Evolutionary conservation across 305 asterid species (phyloP).

Genomic region (Fraxinus sp.): DNA sequence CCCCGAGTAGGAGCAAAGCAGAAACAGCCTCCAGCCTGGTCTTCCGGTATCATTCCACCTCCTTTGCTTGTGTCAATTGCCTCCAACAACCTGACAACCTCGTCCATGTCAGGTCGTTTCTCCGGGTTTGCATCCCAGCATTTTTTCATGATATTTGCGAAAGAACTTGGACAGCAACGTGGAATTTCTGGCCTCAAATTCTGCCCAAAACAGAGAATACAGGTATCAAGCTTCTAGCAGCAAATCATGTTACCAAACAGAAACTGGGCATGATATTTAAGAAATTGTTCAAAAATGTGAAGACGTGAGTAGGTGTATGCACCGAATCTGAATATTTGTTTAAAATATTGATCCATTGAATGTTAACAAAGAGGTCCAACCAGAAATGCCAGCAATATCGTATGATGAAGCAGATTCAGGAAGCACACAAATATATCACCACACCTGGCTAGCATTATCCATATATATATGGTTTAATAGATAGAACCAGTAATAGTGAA

Average conservation of each 20-base stretch:
- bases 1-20: conserved; percentile 68
- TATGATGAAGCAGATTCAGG: neutral
- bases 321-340: neutral
- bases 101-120: conserved; percentile 77
- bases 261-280: neutral
- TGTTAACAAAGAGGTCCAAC: neutral
- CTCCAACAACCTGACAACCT: conserved; percentile 63
- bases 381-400: neutral
- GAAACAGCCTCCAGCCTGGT: conserved; percentile 58
- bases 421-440: neutral
- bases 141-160: conserved; percentile 60
- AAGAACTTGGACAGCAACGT: conserved; percentile 62
- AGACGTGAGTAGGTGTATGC: neutral
- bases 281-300: neutral
- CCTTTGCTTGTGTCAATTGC: conserved; percentile 77
- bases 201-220: conserved; percentile 22
- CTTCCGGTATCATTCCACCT: conserved; percentile 84
- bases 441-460: neutral
- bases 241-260: neutral
- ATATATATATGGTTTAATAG: neutral
- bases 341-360: neutral
- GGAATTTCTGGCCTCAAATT: conserved; percentile 74
- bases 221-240: neutral
- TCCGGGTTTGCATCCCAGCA: conserved; percentile 79
- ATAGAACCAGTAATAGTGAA: neutral